Conservation (phyloP, 805 yeast genomes). For the Maudiozyma serrabonitensis region DNA sequence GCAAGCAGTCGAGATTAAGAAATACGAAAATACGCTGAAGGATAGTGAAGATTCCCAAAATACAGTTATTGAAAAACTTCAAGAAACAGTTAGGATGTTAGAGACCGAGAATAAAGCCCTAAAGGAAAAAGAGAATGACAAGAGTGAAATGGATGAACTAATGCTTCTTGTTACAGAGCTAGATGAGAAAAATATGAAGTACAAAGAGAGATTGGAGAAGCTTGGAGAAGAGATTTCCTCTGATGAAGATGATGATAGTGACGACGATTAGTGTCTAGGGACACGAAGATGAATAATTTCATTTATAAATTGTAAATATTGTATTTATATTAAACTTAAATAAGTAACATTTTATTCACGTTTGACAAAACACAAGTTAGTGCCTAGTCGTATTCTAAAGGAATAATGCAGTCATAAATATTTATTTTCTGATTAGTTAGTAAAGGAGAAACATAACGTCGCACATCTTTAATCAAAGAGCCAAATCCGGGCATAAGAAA, state of each 20-base stretch:
- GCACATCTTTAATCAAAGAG: no score
- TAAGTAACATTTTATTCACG: no score
- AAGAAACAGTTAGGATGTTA: slow-evolving; percentile 2
- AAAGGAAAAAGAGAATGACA: slow-evolving; percentile 9
- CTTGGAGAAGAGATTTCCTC: slow-evolving; percentile 57
- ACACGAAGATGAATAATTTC: not conserved
- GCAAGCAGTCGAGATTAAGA: not conserved
- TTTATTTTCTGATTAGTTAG: no score
- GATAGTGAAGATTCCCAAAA: not conserved
- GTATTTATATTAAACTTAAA: not conserved
- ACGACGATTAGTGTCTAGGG: slow-evolving; percentile 8
- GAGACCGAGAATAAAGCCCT: slow-evolving; percentile 5
- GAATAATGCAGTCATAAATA: no score
- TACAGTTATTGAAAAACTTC: slow-evolving; percentile 3
- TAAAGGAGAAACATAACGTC: no score
- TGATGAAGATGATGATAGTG: slow-evolving; percentile 46
- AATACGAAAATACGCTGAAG: not conserved
- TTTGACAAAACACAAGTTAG: not conserved
- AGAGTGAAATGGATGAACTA: slow-evolving; percentile 47
- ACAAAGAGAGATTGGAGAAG: slow-evolving; percentile 41
- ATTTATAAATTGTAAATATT: not conserved
- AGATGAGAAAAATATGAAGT: slow-evolving; percentile 54
- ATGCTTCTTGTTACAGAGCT: slow-evolving; percentile 68
- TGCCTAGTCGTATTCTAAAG: not conserved
- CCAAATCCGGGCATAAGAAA: no score